These are phyloP conservation scores for Suillus subaureus DNA, from an alignment of 768 basidiomycete genomes.

Conservation along the genomic window DNA sequence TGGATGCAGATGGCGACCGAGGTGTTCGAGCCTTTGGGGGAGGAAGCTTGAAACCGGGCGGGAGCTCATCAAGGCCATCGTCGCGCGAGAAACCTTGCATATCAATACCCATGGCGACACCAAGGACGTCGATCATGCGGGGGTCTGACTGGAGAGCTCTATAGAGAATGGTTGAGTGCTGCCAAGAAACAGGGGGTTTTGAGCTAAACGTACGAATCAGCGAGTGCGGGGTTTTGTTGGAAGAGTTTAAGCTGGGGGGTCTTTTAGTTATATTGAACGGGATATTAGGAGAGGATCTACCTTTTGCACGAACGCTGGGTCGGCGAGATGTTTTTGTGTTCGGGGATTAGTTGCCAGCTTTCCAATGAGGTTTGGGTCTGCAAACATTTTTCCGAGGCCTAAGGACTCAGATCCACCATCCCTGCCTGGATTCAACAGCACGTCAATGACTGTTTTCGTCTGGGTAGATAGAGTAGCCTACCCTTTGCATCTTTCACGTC, in stretches of 20 bases:
- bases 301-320: constrained; percentile 80
- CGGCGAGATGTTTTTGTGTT: constrained; percentile 80
- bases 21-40: constrained; percentile 30
- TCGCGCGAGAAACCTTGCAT: constrained; percentile 83
- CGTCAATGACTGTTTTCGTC: neutral
- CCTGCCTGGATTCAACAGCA: constrained; percentile 26
- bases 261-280: neutral
- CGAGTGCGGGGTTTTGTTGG: constrained; percentile 69
- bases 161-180: constrained; percentile 2
- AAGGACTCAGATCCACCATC: constrained; percentile 44
- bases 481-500: constrained; percentile 89
- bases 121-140: constrained; percentile 92
- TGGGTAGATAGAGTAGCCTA: constrained; percentile 26
- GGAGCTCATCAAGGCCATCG: constrained; percentile 82
- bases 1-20: constrained; percentile 39
- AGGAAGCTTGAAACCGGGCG: constrained; percentile 51
- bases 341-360: constrained; percentile 89
- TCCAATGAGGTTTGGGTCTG: constrained; percentile 78
- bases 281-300: constrained; percentile 30
- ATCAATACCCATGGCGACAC: constrained; percentile 92
- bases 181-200: neutral
- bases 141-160: constrained; percentile 71
- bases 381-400: constrained; percentile 77
- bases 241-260: constrained; percentile 56
- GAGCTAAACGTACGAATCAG: constrained; percentile 47